A percentile compares a stretch with the other conserved stretches of the same genome.
Evolutionary conservation across 352 stramenopile genomes (phyloP).

Genomic region (Phytopythium sindhum): DNA sequence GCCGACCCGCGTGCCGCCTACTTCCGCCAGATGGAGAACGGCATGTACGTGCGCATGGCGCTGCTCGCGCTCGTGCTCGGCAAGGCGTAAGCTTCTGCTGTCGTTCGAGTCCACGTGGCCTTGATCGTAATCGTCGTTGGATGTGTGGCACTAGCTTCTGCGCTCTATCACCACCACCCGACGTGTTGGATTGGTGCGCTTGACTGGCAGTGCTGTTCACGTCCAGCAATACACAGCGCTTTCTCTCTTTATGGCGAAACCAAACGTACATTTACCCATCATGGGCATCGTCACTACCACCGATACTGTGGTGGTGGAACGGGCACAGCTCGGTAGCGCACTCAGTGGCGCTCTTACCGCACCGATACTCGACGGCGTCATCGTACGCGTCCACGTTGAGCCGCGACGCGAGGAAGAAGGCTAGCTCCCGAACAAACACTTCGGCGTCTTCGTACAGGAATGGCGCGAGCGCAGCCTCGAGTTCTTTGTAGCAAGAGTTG

Average conservation of each 20-base stretch:
- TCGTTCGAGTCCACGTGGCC: no score
- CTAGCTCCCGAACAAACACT: slow-evolving; percentile 60
- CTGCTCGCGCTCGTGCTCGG: slow-evolving; percentile 93
- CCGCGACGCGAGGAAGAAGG: slow-evolving; percentile 58
- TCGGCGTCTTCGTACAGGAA: slow-evolving; percentile 65
- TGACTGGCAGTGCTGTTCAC: slow-evolving; percentile 8
- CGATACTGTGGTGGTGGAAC: slow-evolving; percentile 5
- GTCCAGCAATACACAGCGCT: slow-evolving; percentile 12
- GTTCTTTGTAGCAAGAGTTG: slow-evolving; percentile 36
- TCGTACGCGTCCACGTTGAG: slow-evolving; percentile 75
- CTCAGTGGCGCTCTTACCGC: slow-evolving; percentile 27
- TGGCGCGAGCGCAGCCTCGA: slow-evolving; percentile 44
- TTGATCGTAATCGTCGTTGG: no score
- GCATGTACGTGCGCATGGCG: slow-evolving; percentile 99
- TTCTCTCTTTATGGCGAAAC: slow-evolving; percentile 1
- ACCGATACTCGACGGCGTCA: slow-evolving; percentile 56
- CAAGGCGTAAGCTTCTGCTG: slow-evolving; percentile 49
- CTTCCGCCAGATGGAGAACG: slow-evolving; percentile 97
- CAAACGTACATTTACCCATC: slow-evolving; percentile 9
- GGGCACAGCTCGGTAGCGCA: slow-evolving; percentile 40
- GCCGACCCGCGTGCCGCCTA: slow-evolving; percentile 94
- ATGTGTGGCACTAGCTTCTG: background rate
- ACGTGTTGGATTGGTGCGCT: background rate
- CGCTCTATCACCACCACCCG: background rate
- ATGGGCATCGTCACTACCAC: background rate